Conservation (phyloP, 331 rosid genomes). For the Stylosanthes scabra region DNA sequence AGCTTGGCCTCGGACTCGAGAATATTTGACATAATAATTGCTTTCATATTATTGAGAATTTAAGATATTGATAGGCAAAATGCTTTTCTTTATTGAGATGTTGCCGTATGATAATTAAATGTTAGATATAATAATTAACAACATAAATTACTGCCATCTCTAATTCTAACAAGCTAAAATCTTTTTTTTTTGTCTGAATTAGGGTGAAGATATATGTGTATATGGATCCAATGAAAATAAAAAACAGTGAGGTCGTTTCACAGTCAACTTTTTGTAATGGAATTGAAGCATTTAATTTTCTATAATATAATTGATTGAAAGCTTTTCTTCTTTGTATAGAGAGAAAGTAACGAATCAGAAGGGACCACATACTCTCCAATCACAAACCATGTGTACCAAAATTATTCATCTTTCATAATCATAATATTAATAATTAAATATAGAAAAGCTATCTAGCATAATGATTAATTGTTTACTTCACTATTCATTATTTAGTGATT, state of each 20-base stretch:
- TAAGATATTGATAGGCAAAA: too few relatives aligned
- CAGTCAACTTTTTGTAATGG: background rate
- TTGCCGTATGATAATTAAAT: too few relatives aligned
- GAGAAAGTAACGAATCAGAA: background rate
- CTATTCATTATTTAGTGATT: too few relatives aligned
- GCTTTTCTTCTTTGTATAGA: background rate
- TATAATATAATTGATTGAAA: background rate
- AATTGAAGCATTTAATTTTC: background rate
- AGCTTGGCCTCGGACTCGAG: background rate
- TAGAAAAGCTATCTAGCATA: too few relatives aligned
- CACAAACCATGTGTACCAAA: conserved; percentile 6
- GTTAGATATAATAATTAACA: background rate
- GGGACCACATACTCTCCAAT: conserved; percentile 19
- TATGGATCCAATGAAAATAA: background rate
- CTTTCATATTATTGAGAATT: background rate
- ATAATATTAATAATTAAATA: too few relatives aligned
- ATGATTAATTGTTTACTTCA: too few relatives aligned
- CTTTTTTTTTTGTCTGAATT: too few relatives aligned
- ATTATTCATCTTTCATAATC: background rate
- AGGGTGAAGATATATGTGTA: background rate
- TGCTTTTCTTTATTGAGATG: too few relatives aligned
- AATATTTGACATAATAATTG: background rate
- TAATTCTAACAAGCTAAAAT: background rate
- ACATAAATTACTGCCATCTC: background rate
- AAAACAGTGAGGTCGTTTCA: background rate